phyloP scores from a whole-genome alignment of 768 basidiomycete species.

The Dentipellis sp. region DNA sequence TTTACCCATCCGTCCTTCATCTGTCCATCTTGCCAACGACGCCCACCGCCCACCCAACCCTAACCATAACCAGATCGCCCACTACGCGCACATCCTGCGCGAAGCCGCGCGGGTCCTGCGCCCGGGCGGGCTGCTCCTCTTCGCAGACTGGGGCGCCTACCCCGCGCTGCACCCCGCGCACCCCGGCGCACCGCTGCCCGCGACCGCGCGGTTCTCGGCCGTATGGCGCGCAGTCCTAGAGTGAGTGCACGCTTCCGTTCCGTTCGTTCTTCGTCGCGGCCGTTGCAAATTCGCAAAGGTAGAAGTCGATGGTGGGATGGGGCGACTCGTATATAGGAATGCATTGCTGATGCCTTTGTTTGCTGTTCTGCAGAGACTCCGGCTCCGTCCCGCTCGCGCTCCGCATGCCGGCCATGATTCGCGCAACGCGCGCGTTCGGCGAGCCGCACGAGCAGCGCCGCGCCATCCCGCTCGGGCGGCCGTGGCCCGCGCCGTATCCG shows the following conservation, averaged over 20 bases:
- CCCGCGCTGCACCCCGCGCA: constrained; percentile 19
- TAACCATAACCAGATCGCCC: constrained; percentile 33
- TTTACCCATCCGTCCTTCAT: background rate
- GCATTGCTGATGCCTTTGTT: too few species aligned
- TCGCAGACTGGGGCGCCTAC: constrained; percentile 47
- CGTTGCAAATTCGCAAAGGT: too few species aligned
- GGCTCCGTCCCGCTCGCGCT: constrained; percentile 4
- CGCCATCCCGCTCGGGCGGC: constrained; percentile 8
- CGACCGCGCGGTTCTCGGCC: constrained; percentile 5
- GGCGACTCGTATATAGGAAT: too few species aligned
- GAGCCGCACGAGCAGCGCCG: constrained; percentile 6
- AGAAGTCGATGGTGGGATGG: too few species aligned
- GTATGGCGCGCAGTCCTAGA: background rate
- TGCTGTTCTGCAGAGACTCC: background rate
- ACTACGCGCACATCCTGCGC: constrained; percentile 42
- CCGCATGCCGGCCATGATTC: constrained; percentile 3
- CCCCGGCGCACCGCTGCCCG: constrained; percentile 3
- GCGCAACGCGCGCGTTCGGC: constrained; percentile 2
- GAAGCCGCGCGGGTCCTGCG: constrained; percentile 60
- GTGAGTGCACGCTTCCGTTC: background rate
- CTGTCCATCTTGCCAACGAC: background rate
- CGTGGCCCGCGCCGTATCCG: background rate
- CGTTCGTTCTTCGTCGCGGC: background rate
- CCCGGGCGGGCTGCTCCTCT: constrained; percentile 62
- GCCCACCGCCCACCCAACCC: background rate